Evolutionary conservation across 768 basidiomycete species (phyloP), one percentile per base, ranked within the genome.

Genomic region (Boletus sp.): DNA sequence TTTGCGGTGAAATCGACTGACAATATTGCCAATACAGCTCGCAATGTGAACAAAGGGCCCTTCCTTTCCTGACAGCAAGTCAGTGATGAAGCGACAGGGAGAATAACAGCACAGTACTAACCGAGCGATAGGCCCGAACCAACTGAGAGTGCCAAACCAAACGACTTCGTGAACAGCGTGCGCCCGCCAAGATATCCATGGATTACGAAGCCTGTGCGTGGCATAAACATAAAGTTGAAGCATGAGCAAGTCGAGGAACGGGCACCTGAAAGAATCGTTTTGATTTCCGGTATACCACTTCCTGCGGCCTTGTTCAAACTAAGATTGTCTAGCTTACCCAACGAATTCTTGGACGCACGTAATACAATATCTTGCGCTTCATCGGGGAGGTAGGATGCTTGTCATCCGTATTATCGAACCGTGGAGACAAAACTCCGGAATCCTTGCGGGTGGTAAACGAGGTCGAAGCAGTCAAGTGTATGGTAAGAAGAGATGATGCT

Each of bases 271-370:
- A 96, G 78, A 53, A 96, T 93, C 0, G 90, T 91, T 70, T 99
- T 99, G 68, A 99, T 88, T 71, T 99, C 96, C 0, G 95, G 94
- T 52, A 98, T 95, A 45, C 97, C 97, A 64, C 88, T 91, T 19
- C 97, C 97, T 19, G 93, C 93, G 10, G 97, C 93, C 88, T 67
- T 90, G 62, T 55, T 47, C 56, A 59, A 42, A 49, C 58, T 56
- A 60, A 57, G 50, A 48, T 65, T 13, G 56, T 41, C 27, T 39
- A 41, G 10, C 37, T 19, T 19, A 25, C 41, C 13, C 7, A 56
- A 27, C 14, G 3, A n/a, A 50, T n/a, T 43, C 41, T 50, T 37
- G 10, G 30, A 76, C 87, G 29, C 70, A 91, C 93, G 66, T 93
- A 97, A 74, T 90, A 94, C 73, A 93, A 77, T 44, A 87, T 79